A percentile compares a stretch with the other conserved stretches of the same genome.
Evolutionary conservation across 345 rosid genomes (phyloP).

Genomic region (Pelargonium nanum): DNA sequence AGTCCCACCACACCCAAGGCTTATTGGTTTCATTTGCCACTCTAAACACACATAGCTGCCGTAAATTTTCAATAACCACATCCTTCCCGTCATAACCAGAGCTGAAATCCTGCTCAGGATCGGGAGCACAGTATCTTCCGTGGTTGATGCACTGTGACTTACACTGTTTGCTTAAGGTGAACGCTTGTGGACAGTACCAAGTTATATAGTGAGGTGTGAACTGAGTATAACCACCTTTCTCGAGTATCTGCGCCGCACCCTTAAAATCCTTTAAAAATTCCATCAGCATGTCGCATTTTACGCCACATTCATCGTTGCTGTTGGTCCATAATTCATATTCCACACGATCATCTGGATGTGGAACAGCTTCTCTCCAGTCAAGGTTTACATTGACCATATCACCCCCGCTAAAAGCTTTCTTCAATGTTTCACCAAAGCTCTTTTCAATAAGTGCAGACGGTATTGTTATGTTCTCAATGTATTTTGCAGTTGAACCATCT

Average conservation of each 20-base stretch:
- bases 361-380: slow-evolving; percentile 98
- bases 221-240: slow-evolving; percentile 86
- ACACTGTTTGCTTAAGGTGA: slow-evolving; percentile 78
- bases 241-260: slow-evolving; percentile 86
- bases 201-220: slow-evolving; percentile 94
- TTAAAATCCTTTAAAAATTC: slow-evolving; percentile 73
- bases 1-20: slow-evolving; percentile 98
- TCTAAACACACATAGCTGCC: slow-evolving; percentile 79
- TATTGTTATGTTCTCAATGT: slow-evolving; percentile 82
- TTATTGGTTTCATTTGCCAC: slow-evolving; percentile 74
- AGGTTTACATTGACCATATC: slow-evolving; percentile 94
- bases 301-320: slow-evolving; percentile 92
- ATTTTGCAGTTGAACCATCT: slow-evolving; percentile 49
- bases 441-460: slow-evolving; percentile 92
- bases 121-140: slow-evolving; percentile 95
- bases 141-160: slow-evolving; percentile 93
- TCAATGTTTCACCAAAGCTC: slow-evolving; percentile 55
- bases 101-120: slow-evolving; percentile 97
- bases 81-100: slow-evolving; percentile 88
- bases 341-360: slow-evolving; percentile 96
- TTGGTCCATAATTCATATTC: slow-evolving; percentile 94
- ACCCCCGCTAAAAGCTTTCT: slow-evolving; percentile 52
- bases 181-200: slow-evolving; percentile 91
- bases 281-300: slow-evolving; percentile 87
- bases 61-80: slow-evolving; percentile 79